Evolutionary conservation across 139 green algal genomes (phyloP).

Genomic region (Yamagishiella unicocca): DNA sequence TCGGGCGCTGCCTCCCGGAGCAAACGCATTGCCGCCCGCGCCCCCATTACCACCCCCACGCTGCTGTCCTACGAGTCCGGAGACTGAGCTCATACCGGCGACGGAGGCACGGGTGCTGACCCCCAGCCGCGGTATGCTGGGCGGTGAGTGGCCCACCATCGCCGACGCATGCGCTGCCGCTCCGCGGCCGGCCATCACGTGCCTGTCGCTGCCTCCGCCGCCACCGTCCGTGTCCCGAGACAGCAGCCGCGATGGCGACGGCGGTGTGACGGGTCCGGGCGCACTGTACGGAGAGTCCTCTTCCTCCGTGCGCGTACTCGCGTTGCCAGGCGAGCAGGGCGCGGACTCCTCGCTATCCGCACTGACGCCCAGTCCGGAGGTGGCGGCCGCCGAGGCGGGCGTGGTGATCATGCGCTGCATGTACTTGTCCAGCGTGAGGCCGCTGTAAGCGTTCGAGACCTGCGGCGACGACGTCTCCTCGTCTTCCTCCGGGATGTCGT

Average conservation of each 20-base stretch:
- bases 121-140: conserved; percentile 2
- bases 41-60: no score
- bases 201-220: neutral
- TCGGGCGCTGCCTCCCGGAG: neutral
- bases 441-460: neutral
- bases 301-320: conserved; percentile 19
- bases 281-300: conserved; percentile 5
- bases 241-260: neutral
- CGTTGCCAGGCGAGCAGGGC: conserved; percentile 30
- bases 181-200: neutral
- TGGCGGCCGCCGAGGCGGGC: conserved; percentile 51
- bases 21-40: no score
- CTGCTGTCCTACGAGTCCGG: no score
- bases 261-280: neutral
- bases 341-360: conserved; percentile 7
- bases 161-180: neutral
- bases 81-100: no score
- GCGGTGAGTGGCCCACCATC: neutral
- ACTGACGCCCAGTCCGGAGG: conserved; percentile 43
- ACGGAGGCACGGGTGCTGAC: neutral
- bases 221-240: neutral
- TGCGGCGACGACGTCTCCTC: conserved; percentile 25
- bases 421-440: conserved; percentile 59
- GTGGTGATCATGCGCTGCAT: conserved; percentile 60
- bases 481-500: conserved; percentile 50